Conservation (phyloP, 2,329 filamentous ascomycete species). For the Exophiala sp. region DNA sequence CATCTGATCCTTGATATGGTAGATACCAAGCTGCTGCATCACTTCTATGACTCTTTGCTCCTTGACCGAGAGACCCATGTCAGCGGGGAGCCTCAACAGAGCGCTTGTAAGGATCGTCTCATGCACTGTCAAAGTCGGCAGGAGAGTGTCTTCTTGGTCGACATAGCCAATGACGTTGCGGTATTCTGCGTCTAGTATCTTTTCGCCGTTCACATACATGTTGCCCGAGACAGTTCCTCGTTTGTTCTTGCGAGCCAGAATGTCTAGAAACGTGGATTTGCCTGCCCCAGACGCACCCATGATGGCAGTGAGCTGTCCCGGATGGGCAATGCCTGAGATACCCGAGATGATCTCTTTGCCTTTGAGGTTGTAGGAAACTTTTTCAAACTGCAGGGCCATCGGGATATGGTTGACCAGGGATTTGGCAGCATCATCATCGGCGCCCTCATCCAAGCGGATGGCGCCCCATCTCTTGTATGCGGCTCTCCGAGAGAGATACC, state of each 20-base stretch:
- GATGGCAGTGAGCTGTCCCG: slow-evolving; percentile 92
- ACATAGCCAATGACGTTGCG: slow-evolving; percentile 92
- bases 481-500: slow-evolving; percentile 78
- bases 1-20: slow-evolving; percentile 86
- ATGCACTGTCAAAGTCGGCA: slow-evolving; percentile 91
- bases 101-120: slow-evolving; percentile 96
- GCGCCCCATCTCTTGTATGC: slow-evolving; percentile 57
- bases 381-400: slow-evolving; percentile 78
- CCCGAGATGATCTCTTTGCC: slow-evolving; percentile 76
- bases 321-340: slow-evolving; percentile 80
- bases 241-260: slow-evolving; percentile 95
- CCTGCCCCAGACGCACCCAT: slow-evolving; percentile 98
- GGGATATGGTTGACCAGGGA: slow-evolving; percentile 89
- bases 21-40: slow-evolving; percentile 90
- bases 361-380: slow-evolving; percentile 79
- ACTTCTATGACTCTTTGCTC: slow-evolving; percentile 88
- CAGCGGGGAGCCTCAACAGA: slow-evolving; percentile 78
- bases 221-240: slow-evolving; percentile 70
- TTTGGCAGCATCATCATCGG: slow-evolving; percentile 77
- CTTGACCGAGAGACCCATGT: slow-evolving; percentile 84
- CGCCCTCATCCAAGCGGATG: slow-evolving; percentile 75
- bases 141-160: slow-evolving; percentile 95
- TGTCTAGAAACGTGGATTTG: slow-evolving; percentile 95
- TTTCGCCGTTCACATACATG: slow-evolving; percentile 91
- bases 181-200: slow-evolving; percentile 76